Conservation (phyloP, 129 eudicot genomes). For the Lactuca sativa region DNA sequence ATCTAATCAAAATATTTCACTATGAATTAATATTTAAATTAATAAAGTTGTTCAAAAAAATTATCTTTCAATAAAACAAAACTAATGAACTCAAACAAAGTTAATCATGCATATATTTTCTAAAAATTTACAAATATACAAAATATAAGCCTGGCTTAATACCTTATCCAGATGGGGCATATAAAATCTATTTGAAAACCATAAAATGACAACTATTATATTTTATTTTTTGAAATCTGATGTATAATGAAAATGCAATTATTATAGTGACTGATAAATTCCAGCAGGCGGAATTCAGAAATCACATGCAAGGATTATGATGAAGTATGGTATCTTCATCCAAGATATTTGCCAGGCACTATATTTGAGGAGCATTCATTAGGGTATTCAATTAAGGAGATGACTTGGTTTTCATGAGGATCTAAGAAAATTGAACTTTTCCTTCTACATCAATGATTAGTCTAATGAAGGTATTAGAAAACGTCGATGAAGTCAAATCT, state of each 20-base stretch:
- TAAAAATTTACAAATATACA: too few relatives aligned
- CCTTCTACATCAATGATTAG: conserved; percentile 13
- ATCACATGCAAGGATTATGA: conserved; percentile 36
- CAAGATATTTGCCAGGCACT: conserved; percentile 38
- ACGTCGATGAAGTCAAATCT: conserved; percentile 19
- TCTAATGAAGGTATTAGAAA: conserved; percentile 7
- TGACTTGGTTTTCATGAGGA: conserved; percentile 19
- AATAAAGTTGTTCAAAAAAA: too few relatives aligned
- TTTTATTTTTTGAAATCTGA: neutral
- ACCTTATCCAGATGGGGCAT: conserved; percentile 12
- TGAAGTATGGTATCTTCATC: conserved; percentile 28
- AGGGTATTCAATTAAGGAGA: neutral
- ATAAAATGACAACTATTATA: conserved; percentile 11
- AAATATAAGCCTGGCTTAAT: neutral
- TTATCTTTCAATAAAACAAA: too few relatives aligned
- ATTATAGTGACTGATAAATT: conserved; percentile 17
- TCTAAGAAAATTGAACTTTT: conserved; percentile 25
- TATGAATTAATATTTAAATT: too few relatives aligned
- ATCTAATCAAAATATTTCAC: too few relatives aligned
- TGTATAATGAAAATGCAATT: conserved; percentile 2
- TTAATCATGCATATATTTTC: too few relatives aligned
- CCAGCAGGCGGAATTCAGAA: conserved; percentile 28
- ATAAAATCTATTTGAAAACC: neutral
- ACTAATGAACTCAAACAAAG: too few relatives aligned
- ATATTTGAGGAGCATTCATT: conserved; percentile 33